Conservation (phyloP, 2,329 filamentous ascomycete species). For the Metarhizium anisopliae region DNA sequence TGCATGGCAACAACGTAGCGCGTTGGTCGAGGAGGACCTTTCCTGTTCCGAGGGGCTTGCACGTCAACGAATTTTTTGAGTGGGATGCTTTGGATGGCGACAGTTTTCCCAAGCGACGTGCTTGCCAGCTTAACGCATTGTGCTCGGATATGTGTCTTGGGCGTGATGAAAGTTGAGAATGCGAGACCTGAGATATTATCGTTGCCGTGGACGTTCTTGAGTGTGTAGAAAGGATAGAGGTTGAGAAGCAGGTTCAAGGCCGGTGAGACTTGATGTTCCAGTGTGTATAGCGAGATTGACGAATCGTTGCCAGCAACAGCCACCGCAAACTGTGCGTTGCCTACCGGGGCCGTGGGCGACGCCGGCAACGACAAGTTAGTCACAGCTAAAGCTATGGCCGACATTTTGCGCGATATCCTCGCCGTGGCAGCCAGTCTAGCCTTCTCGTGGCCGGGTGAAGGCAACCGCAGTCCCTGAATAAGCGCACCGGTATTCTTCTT, state of each 20-base stretch:
- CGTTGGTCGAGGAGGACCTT: slow-evolving; percentile 36
- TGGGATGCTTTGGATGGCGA: slow-evolving; percentile 71
- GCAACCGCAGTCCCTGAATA: slow-evolving; percentile 48
- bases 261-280: slow-evolving; percentile 53
- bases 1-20: slow-evolving; percentile 63
- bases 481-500: slow-evolving; percentile 44
- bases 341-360: slow-evolving; percentile 39
- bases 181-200: slow-evolving; percentile 50
- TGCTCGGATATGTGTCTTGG: slow-evolving; percentile 31
- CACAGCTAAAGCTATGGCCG: slow-evolving; percentile 70
- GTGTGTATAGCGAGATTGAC: slow-evolving; percentile 67
- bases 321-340: slow-evolving; percentile 67
- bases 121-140: slow-evolving; percentile 64
- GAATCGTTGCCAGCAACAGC: slow-evolving; percentile 74
- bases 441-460: slow-evolving; percentile 24
- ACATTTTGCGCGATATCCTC: slow-evolving; percentile 57
- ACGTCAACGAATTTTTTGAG: slow-evolving; percentile 40
- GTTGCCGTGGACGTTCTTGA: slow-evolving; percentile 44
- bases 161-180: slow-evolving; percentile 49
- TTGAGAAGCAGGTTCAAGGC: slow-evolving; percentile 41
- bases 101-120: slow-evolving; percentile 69
- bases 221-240: slow-evolving; percentile 41
- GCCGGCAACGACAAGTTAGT: slow-evolving; percentile 53
- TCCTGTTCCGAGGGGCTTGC: slow-evolving; percentile 21
- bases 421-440: slow-evolving; percentile 43